Evolutionary conservation across 352 stramenopile genomes (phyloP), one percentile per base, ranked within the genome.

Genomic region (Globisporangium parvum): DNA sequence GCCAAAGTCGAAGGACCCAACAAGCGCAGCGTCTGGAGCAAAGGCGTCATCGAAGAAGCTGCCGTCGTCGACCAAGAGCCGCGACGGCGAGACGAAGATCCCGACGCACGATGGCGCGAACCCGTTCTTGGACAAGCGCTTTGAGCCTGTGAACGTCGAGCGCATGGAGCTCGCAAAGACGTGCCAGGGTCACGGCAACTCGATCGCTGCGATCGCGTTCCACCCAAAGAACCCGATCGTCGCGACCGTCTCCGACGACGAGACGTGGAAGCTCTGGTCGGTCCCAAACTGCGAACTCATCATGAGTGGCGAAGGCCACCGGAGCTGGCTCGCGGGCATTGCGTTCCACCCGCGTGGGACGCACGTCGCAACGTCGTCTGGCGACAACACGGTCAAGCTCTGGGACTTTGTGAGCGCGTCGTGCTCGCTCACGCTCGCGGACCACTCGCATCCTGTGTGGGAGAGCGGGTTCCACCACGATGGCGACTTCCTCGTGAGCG

Each of bases 191-290:
- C 93, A 98, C 67, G 71, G 82, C 8, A 97, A 98, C 60, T 85
- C 87, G 23, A 85, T 98, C 37, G 83, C 91, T 1, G 80, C 80
- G 17, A 64, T 97, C 23, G 88, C 88, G 37, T 98, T 97, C 60
- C 92, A 98, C 66, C 93, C 94, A 3, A 95, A 93, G 51, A 98
- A 97, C 53, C 75, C 86, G 17, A 86, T 97, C 31, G 47, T 97
- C n/a, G 90, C 93, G 20, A 98, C 87, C 4, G 91, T 93, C 20
- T 97, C 84, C 47, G 92, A 98, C 66, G 94, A 98, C 67, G 76
- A 95, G 66, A 97, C 90, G 35, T 98, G 93, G 92, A 97, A 97
- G 66, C 71, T 98, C 49, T 98, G 93, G 94, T 96, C 80, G 17
- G 71, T 97, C 15, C 91, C 92, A 15, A 81, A 89, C 47, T 90